Base-by-base conservation (phyloP, 129 eudicot species). In the Artemisia tridentata region DNA sequence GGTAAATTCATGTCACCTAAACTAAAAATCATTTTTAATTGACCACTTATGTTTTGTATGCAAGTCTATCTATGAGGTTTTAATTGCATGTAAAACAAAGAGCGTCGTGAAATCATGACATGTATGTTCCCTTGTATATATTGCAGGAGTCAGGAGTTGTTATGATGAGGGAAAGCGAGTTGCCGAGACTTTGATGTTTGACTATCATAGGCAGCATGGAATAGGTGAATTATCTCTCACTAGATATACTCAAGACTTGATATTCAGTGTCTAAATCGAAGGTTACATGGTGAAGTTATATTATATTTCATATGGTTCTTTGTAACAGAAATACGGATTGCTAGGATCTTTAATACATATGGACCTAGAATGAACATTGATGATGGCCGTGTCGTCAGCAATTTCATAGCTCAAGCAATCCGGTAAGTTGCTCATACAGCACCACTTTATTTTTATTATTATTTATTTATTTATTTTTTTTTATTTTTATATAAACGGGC, bases 141-240 rank as follows among this genome's bases (percentile, higher is more conserved):
- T 31, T 76, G 73, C 83, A 91, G 97, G 97, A 60, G 97, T 91
- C 75, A 79, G 97, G 69, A 91, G 97, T 63, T 91, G 97, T 78
- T 91, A 91, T 63, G 97, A 91, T 58, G 97, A 91, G 76, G 97
- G 97, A 69, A 91, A 91, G 74, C 80, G 97, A 69, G 97, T 91
- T 11, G 97, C 97, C 12, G 97, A 91, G 69, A 89, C 96, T 16
- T 80, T 89, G 86, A 89, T 89, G 96, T 89, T 89, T 74, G 96
- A 89, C 81, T 89, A 89, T 58, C 96, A 89, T 51, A 82, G 96
- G 59, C 92, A 89, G 67, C 96, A 89, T 12, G 96, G 96, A 23
- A 84, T 89, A 9, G 92, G 96, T 86, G 65, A 62, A 63, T 14
- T 18, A 31, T 70, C 2, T 9, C 46, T 52, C 2, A 11, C 48